These are phyloP conservation scores for Malassezia caprae DNA, from an alignment of 1,284 basidiomycete genomes.

Conservation along the genomic window DNA sequence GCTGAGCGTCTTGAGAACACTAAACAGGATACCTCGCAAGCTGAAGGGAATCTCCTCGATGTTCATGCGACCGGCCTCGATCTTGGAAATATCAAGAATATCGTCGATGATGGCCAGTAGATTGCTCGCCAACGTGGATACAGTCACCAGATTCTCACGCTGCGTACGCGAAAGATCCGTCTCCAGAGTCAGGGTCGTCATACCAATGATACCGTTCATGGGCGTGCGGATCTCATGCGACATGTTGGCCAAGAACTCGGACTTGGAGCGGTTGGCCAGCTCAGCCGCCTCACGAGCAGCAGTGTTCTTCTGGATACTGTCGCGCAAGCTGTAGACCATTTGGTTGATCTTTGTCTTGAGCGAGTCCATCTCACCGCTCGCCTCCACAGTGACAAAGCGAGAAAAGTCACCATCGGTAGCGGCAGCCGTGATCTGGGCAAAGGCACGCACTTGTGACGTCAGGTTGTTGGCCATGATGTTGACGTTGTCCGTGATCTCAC, in stretches of 20 bases:
- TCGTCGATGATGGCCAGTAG: conserved; percentile 77
- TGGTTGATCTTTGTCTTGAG: conserved; percentile 98
- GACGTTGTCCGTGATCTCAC: conserved; percentile 81
- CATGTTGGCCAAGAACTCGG: conserved; percentile 62
- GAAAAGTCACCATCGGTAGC: conserved; percentile 99
- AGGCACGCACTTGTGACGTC: conserved; percentile 96
- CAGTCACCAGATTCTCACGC: conserved; percentile 86
- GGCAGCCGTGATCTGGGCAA: conserved; percentile 95
- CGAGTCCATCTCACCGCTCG: conserved; percentile 96
- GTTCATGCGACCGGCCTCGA: conserved; percentile 94
- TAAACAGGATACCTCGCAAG: conserved; percentile 90
- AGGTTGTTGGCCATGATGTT: conserved; percentile 60
- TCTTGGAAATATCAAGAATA: conserved; percentile 48
- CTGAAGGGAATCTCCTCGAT: conserved; percentile 98
- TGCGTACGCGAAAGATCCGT: conserved; percentile 77
- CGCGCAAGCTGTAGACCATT: conserved; percentile 96
- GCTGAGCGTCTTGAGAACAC: conserved; percentile 93
- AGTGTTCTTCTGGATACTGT: conserved; percentile 97
- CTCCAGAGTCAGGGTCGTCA: conserved; percentile 96
- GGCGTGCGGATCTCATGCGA: conserved; percentile 48
- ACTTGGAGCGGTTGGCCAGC: conserved; percentile 81
- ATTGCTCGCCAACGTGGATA: conserved; percentile 86
- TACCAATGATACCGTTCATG: conserved; percentile 77
- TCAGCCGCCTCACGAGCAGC: conserved; percentile 95
- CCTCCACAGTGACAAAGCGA: conserved; percentile 97